Conservation (phyloP, 495 filamentous ascomycete species). For the Pseudotulostoma volvatum region DNA sequence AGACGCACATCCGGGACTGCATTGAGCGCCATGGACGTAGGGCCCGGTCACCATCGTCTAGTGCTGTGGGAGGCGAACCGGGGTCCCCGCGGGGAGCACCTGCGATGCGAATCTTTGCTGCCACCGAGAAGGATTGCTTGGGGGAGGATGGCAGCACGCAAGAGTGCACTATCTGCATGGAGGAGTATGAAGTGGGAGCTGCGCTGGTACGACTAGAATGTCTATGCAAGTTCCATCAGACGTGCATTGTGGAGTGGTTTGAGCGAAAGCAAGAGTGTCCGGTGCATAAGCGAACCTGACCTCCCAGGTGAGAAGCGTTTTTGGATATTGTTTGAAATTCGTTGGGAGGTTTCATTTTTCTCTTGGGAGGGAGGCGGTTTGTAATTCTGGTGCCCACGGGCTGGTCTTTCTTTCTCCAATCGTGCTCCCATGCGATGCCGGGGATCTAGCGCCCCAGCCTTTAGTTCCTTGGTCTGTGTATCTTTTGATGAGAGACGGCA, state of each 20-base stretch:
- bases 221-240: conserved; percentile 77
- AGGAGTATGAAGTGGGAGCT: conserved; percentile 80
- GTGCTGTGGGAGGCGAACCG: conserved; percentile 9
- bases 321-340: too few relatives aligned
- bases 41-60: conserved; percentile 9
- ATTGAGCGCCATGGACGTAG: conserved; percentile 33
- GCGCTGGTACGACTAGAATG: conserved; percentile 77
- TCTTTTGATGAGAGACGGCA: too few relatives aligned
- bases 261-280: conserved; percentile 38
- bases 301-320: too few relatives aligned
- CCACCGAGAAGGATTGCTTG: conserved; percentile 84
- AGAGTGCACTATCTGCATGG: conserved; percentile 92
- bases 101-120: conserved; percentile 54
- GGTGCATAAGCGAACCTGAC: conserved; percentile 23
- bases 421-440: too few relatives aligned
- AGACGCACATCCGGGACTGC: conserved; percentile 62
- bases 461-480: too few relatives aligned
- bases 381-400: too few relatives aligned
- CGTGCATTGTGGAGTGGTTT: conserved; percentile 45
- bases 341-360: too few relatives aligned
- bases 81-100: conserved; percentile 9
- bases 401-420: too few relatives aligned
- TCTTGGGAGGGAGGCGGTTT: too few relatives aligned
- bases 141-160: conserved; percentile 39
- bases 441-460: too few relatives aligned